These are phyloP conservation scores for Leccinum olivaceoglutinosum DNA, from an alignment of 1,284 basidiomycete genomes.

Conservation along the genomic window DNA sequence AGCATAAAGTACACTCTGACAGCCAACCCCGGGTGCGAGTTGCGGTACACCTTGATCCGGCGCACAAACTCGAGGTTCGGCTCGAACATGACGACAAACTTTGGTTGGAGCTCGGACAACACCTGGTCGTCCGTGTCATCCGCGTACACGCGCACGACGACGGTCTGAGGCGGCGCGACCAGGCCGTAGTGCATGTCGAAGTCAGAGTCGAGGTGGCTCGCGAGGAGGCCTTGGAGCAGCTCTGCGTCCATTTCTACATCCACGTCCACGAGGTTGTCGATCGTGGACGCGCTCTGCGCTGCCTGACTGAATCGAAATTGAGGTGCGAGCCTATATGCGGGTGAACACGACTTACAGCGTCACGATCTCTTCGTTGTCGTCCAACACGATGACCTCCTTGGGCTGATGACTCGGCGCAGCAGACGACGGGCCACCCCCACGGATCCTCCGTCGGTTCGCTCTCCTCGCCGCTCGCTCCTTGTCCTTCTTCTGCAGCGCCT, in stretches of 20 bases:
- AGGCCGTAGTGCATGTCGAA: conserved; percentile 84
- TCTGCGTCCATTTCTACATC: conserved; percentile 30
- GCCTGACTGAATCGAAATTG: conserved; percentile 16
- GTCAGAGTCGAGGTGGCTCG: conserved; percentile 34
- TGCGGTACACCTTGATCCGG: conserved; percentile 88
- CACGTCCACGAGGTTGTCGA: conserved; percentile 6
- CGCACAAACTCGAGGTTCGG: conserved; percentile 91
- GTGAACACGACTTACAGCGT: conserved; percentile 17
- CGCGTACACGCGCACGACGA: conserved; percentile 84
- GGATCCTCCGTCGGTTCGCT: conserved; percentile 52
- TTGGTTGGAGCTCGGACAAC: conserved; percentile 83
- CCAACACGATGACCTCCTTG: conserved; percentile 34
- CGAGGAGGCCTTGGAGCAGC: conserved; percentile 26
- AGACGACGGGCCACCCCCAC: conserved; percentile 55
- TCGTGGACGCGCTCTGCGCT: conserved; percentile 11
- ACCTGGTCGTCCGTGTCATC: conserved; percentile 92
- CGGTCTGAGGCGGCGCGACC: conserved; percentile 72
- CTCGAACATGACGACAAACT: conserved; percentile 94
- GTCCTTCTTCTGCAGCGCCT: conserved; percentile 74
- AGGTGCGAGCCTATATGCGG: neutral
- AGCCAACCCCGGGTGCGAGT: conserved; percentile 71
- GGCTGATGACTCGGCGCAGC: conserved; percentile 5
- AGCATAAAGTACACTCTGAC: conserved; percentile 96
- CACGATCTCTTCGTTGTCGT: conserved; percentile 43
- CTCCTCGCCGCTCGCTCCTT: conserved; percentile 43